Evolutionary conservation across 2,329 filamentous ascomycete species (phyloP).

Genomic region (Septoria petroselini): DNA sequence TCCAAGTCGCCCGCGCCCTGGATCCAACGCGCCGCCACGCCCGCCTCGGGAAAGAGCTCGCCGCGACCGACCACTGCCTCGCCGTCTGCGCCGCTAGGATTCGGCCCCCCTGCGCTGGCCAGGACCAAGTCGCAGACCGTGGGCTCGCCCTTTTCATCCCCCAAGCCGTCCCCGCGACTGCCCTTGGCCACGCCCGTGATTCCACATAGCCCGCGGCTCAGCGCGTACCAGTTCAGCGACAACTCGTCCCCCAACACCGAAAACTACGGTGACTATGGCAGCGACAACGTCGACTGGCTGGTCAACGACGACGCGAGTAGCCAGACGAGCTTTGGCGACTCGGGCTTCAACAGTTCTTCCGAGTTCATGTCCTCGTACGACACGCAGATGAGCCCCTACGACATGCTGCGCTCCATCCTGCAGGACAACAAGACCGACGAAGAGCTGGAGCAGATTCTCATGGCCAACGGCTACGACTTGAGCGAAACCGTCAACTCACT

Average conservation of each 20-base stretch:
- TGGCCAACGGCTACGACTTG: slow-evolving; percentile 86
- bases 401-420: slow-evolving; percentile 93
- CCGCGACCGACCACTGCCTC: slow-evolving; percentile 73
- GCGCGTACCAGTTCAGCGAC: slow-evolving; percentile 93
- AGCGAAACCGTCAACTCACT: slow-evolving; percentile 86
- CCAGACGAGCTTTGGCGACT: slow-evolving; percentile 72
- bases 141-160: slow-evolving; percentile 83
- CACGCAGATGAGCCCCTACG: slow-evolving; percentile 93
- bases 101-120: slow-evolving; percentile 70
- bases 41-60: slow-evolving; percentile 74
- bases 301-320: slow-evolving; percentile 79
- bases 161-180: slow-evolving; percentile 85
- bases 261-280: slow-evolving; percentile 85
- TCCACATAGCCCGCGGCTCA: slow-evolving; percentile 88
- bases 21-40: slow-evolving; percentile 71
- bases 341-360: slow-evolving; percentile 71
- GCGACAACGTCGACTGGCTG: slow-evolving; percentile 95
- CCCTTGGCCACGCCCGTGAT: slow-evolving; percentile 86
- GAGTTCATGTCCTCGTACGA: slow-evolving; percentile 70
- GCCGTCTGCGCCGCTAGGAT: slow-evolving; percentile 79
- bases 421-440: slow-evolving; percentile 87
- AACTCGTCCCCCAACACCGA: slow-evolving; percentile 70
- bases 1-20: slow-evolving; percentile 90
- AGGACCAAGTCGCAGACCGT: slow-evolving; percentile 73
- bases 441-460: slow-evolving; percentile 88